Evolutionary conservation across 1,284 basidiomycete genomes (phyloP), one percentile per base, ranked within the genome.

Genomic region (Ceratobasidium sp.): DNA sequence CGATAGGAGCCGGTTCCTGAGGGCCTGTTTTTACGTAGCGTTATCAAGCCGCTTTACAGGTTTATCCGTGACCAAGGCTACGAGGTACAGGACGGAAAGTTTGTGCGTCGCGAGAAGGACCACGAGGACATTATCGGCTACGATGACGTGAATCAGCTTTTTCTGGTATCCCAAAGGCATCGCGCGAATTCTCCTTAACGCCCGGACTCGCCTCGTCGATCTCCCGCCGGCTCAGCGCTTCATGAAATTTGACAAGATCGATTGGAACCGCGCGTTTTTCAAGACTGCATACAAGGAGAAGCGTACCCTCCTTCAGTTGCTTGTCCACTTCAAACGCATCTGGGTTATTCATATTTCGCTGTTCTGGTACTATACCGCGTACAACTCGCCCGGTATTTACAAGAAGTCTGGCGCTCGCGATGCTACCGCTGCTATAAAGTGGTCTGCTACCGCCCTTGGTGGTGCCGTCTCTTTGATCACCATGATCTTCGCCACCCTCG

Each of bases 161-260:
- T 99, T 99, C 87, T 99, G 97, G 97, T 99, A 99, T 85, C 98
- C 98, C 4, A 98, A 99, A 83, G 98, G 98, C 56, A 97, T 99
- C 83, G 94, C 96, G 40, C 90, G 96, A 56, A 99, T 99, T 82
- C 90, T 92, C 15, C 89, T 99, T 56, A 90, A 88, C 28, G 96
- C 99, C 88, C 97, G 95, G 92, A 95, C 94, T 33, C 92, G 96
- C 53, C 90, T 98, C 51, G 93, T 98, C 72, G 97, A 98, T 83
- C 87, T 98, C 20, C 89, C 97, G 0, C 95, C 96, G 1, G 89
- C 95, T 0, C 93, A 97, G 84, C 91, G 97, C 56, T 98, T 96
- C 87, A 96, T 97, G 94, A 95, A 94, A 85, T 97, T 98, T 82
- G 95, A 97, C 85, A 91, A 95, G 79, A 92, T 98, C 82, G 96